These are phyloP conservation scores for Alternaria sp. DNA, from an alignment of 2,329 filamentous ascomycete species.

Conservation along the genomic window DNA sequence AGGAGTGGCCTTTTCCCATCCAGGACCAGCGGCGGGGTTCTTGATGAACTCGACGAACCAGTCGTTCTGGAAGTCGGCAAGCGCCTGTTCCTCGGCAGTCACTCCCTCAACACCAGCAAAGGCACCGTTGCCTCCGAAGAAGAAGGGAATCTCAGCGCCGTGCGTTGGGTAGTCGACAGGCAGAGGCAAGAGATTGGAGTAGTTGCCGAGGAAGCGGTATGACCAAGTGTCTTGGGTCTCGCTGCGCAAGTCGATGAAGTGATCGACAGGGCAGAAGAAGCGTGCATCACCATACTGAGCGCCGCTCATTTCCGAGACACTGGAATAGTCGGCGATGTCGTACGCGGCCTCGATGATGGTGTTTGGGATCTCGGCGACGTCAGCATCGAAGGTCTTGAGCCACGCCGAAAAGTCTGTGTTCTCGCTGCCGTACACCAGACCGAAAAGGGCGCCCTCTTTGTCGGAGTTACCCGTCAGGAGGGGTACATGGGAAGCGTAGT, in stretches of 20 bases:
- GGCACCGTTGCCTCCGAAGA: conserved; percentile 55
- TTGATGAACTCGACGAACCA: conserved; percentile 57
- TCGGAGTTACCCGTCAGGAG: conserved; percentile 37
- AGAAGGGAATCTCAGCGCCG: conserved; percentile 54
- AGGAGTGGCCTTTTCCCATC: conserved; percentile 48
- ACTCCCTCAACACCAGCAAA: conserved; percentile 45
- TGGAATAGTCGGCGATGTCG: conserved; percentile 45
- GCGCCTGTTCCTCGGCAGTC: conserved; percentile 48
- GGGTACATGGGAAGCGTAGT: conserved; percentile 34
- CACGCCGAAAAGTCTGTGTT: conserved; percentile 50
- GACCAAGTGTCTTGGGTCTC: conserved; percentile 50
- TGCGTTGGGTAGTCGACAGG: conserved; percentile 47
- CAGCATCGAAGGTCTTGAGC: conserved; percentile 54
- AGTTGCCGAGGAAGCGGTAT: conserved; percentile 54
- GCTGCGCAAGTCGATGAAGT: conserved; percentile 50
- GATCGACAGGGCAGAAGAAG: conserved; percentile 51
- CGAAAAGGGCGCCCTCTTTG: conserved; percentile 33
- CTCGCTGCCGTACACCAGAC: conserved; percentile 30
- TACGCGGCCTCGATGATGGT: conserved; percentile 43
- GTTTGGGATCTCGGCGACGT: conserved; percentile 49
- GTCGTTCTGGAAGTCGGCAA: conserved; percentile 52
- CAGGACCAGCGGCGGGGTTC: conserved; percentile 51
- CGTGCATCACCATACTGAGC: conserved; percentile 54
- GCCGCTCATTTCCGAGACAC: conserved; percentile 52
- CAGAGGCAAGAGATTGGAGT: conserved; percentile 39